These are phyloP conservation scores for Kwoniella sp. DNA, from an alignment of 768 basidiomycete species.

Conservation along the genomic window DNA sequence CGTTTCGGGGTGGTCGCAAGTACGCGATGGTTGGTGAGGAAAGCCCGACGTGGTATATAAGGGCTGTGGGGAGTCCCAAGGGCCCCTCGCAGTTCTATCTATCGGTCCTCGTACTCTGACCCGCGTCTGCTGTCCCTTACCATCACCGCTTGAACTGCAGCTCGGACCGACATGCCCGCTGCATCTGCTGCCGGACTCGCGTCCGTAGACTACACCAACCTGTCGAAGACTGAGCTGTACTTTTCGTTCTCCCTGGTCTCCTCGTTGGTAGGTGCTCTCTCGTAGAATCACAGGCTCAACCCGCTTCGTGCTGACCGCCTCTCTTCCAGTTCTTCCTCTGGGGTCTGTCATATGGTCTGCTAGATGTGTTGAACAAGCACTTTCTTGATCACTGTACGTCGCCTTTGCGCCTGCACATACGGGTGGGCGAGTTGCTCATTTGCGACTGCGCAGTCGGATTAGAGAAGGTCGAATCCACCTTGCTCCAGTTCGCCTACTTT, in stretches of 20 bases:
- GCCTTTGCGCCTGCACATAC: too few relatives aligned
- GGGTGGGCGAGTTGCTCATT: background rate
- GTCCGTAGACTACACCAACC: background rate
- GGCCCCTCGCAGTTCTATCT: too few relatives aligned
- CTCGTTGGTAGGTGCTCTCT: background rate
- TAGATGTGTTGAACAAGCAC: conserved; percentile 1
- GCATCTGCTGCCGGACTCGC: background rate
- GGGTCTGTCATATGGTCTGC: background rate
- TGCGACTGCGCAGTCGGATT: background rate
- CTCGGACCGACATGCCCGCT: background rate
- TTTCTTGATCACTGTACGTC: background rate
- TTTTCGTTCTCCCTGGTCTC: conserved; percentile 1
- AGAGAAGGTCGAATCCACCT: conserved; percentile 21
- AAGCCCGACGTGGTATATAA: too few relatives aligned
- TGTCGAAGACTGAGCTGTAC: background rate
- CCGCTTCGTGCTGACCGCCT: too few relatives aligned
- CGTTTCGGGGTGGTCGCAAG: too few relatives aligned
- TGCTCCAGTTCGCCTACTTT: conserved; percentile 35
- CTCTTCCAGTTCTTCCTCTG: conserved; percentile 3
- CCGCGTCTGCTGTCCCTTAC: too few relatives aligned
- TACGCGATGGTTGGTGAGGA: too few relatives aligned
- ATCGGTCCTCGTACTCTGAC: too few relatives aligned
- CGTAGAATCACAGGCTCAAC: too few relatives aligned
- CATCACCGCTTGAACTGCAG: too few relatives aligned
- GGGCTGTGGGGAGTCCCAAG: too few relatives aligned